These are phyloP conservation scores for Globisporangium perplexum DNA, from an alignment of 352 stramenopile genomes.

Conservation along the genomic window DNA sequence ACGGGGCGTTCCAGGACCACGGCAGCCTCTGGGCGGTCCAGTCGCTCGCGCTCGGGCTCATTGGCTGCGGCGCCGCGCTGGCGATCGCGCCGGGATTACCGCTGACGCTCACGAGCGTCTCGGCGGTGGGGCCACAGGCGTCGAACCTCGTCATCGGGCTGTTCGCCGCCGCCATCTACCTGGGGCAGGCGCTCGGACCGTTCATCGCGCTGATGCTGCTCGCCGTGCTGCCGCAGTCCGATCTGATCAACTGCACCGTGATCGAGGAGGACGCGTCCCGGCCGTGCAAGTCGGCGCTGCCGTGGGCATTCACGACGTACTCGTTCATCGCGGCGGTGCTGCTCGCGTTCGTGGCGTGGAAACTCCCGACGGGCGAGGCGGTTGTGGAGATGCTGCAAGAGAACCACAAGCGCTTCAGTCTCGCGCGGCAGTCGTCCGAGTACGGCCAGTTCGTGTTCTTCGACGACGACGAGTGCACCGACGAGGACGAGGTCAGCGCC, in stretches of 20 bases:
- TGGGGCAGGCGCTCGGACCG: conserved; percentile 55
- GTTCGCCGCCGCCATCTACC: conserved; percentile 63
- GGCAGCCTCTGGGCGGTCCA: conserved; percentile 42
- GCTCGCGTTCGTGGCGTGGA: conserved; percentile 22
- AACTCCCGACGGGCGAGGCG: conserved; percentile 28
- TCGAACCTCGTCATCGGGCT: conserved; percentile 62
- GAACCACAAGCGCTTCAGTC: conserved; percentile 32
- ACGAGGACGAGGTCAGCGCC: conserved; percentile 1
- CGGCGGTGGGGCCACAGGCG: conserved; percentile 27
- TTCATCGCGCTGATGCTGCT: conserved; percentile 48
- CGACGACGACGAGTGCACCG: conserved; percentile 48
- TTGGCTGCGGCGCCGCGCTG: conserved; percentile 49
- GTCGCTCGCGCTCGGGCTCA: conserved; percentile 44
- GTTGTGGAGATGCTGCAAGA: conserved; percentile 27
- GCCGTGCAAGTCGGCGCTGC: conserved; percentile 45
- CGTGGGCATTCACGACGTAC: conserved; percentile 60
- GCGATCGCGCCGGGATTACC: conserved; percentile 54
- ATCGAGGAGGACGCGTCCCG: conserved; percentile 11
- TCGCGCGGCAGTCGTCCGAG: conserved; percentile 56
- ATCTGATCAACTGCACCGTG: conserved; percentile 36
- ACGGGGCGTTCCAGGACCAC: conserved; percentile 28
- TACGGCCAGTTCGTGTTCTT: conserved; percentile 76
- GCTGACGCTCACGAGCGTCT: conserved; percentile 49
- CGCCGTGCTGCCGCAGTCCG: conserved; percentile 34
- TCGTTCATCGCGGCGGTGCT: conserved; percentile 28